Base-by-base conservation (phyloP, 768 basidiomycete genomes). In the Leccinum variicolor region DNA sequence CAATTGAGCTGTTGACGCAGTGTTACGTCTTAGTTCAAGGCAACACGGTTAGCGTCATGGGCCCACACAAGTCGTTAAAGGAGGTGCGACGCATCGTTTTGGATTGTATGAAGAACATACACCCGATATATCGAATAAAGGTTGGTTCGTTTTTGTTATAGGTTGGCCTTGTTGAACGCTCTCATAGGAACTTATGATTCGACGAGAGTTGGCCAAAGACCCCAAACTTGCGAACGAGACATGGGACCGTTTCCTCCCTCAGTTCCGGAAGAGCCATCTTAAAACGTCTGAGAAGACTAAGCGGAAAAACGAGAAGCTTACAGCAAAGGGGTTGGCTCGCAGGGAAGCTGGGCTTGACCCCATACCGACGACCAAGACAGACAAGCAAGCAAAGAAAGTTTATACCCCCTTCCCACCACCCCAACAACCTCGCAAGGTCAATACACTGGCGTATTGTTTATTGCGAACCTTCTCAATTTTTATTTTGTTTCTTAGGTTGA, bases 371-470 rank as follows among this genome's bases (percentile, higher is more conserved):
- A 54, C 64, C 26, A 69, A 76, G 60, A 77, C 78, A 53, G 75
- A 80, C 50, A 82, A 85, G 65, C 77, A 76, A 21, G 80, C 84
- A 64, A 96, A 95, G 84, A 96, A 96, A 72, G 80, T 86, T 15
- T 98, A 98, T 74, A 98, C 97, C n/a, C 97, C 97, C 2, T 99
- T 98, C 84, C 97, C 97, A 36, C 97, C 97, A 31, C 78, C 95
- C 8, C 97, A 98, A 69, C 81, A 84, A 57, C 96, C 95, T 36
- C 86, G 93, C 64, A 98, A 98, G 81, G 92, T 92, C 41, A 43
- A 43, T 19, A 43, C 11, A 64, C 54, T 73, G 51, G 1, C n/a
- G 36, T 49, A 1, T 43, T 53, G 10, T 36, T 26, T 31, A 48
- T 15, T 36, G 26, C 13, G 21, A 31, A 58, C 15, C 3, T 50